Evolutionary conservation across 169 alveolate genomes (phyloP), one percentile per base, ranked within the genome.

Genomic region (Plasmodium malariae): DNA sequence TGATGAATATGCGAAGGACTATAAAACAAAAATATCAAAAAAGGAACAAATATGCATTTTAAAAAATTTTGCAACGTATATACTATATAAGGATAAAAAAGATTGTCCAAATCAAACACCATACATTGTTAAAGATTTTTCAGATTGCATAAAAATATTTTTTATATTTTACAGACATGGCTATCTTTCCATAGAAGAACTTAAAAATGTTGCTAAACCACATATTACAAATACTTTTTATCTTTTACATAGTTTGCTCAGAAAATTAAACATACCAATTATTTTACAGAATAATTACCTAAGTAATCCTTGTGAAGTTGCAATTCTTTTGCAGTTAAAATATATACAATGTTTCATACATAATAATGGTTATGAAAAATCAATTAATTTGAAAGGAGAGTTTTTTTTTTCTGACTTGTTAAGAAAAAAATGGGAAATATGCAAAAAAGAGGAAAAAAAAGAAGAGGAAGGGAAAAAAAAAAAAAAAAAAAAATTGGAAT

Each of bases 231-330:
- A 80, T 45, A 80, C 63, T 34, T 80, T 65, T 48, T 80, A 48
- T 69, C 19, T 67, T 48, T 70, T 80, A 40, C 70, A 36, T 37
- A 67, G 51, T 12, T 80, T 80, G 48, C 45, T 80, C 28, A 80
- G 55, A 80, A 80, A 65, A 55, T 80, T 80, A 28, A 63, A 80
- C 14, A 80, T 80, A 32, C 90, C 90, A 28, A 59, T 80, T 65
- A 32, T 80, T 62, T 65, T 80, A 9, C 40, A 80, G 32, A 80
- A 63, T 51, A 59, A 49, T 28, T 80, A 80, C 32, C 43, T 80
- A 19, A 80, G 65, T 67, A 80, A 80, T 49, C 90, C 90, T 55
- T 80, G 74, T 43, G 90, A 80, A 80, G 71, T 80, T 65, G 90
- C 80, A 49, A 63, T 80, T 67, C 68, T 80, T 80, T 59, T 80